phyloP scores from a whole-genome alignment of 2,329 filamentous ascomycete genomes.

The Penicillium sp. region DNA sequence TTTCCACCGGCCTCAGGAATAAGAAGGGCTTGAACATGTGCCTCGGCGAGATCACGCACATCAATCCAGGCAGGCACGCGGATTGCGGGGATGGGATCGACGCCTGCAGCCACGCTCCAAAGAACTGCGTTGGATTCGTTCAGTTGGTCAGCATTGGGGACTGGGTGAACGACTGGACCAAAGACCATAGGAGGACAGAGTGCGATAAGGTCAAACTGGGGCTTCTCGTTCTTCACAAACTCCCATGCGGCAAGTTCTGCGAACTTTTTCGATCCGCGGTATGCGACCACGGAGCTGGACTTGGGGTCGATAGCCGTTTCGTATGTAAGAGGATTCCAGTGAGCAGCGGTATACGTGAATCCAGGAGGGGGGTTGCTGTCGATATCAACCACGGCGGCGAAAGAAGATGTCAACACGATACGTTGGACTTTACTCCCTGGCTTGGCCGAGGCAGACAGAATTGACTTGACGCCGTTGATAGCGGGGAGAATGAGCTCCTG shows the following conservation, averaged over 20 bases:
- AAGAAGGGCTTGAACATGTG: constrained; percentile 49
- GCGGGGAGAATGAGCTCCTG: constrained; percentile 49
- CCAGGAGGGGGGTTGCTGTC: constrained; percentile 13
- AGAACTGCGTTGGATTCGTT: constrained; percentile 50
- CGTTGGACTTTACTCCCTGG: constrained; percentile 24
- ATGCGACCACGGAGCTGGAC: constrained; percentile 30
- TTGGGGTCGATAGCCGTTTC: constrained; percentile 25
- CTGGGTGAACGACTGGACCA: constrained; percentile 48
- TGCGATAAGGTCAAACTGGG: constrained; percentile 43
- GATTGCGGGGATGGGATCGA: constrained; percentile 41
- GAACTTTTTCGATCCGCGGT: constrained; percentile 37
- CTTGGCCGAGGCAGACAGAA: constrained; percentile 40
- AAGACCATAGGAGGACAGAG: constrained; percentile 52
- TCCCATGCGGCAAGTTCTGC: constrained; percentile 36
- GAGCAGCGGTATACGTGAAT: constrained; percentile 30
- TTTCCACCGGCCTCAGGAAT: constrained; percentile 34
- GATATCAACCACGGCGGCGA: constrained; percentile 31
- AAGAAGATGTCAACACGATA: constrained; percentile 35
- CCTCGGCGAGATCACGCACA: constrained; percentile 50
- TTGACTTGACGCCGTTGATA: constrained; percentile 49
- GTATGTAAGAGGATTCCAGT: constrained; percentile 39
- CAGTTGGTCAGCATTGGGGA: constrained; percentile 37
- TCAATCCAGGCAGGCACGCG: constrained; percentile 45
- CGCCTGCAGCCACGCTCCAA: constrained; percentile 45
- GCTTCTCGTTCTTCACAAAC: constrained; percentile 36